These are phyloP conservation scores for Xylaria sp. DNA, from an alignment of 2,329 filamentous ascomycete species.

Conservation along the genomic window DNA sequence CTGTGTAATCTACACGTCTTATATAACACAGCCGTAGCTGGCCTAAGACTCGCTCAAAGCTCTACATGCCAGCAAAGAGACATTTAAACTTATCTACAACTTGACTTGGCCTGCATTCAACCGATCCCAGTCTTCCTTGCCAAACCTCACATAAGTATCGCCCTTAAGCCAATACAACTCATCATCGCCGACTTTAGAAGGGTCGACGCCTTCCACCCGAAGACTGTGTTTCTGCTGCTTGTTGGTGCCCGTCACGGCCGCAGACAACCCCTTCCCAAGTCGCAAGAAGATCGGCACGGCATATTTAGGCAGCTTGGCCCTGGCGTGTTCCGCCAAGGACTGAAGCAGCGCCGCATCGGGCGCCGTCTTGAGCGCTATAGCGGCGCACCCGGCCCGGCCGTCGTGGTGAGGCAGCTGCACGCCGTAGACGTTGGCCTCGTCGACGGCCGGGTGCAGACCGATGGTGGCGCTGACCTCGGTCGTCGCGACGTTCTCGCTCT, in stretches of 20 bases:
- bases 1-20: not conserved
- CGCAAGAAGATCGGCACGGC: constrained; percentile 83
- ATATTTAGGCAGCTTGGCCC: constrained; percentile 72
- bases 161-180: constrained; percentile 73
- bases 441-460: constrained; percentile 71
- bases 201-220: constrained; percentile 79
- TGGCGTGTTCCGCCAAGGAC: constrained; percentile 70
- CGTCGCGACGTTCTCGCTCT: constrained; percentile 85
- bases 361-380: constrained; percentile 67
- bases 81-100: constrained; percentile 54
- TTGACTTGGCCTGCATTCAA: constrained; percentile 76
- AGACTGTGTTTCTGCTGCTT: constrained; percentile 87
- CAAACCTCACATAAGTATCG: constrained; percentile 75
- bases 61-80: too few species aligned
- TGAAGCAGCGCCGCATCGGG: constrained; percentile 59
- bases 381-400: constrained; percentile 84
- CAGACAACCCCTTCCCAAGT: constrained; percentile 65
- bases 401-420: constrained; percentile 83
- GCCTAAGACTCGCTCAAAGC: too few species aligned
- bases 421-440: constrained; percentile 88
- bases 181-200: constrained; percentile 62
- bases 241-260: constrained; percentile 82
- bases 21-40: not conserved
- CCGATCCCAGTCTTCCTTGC: constrained; percentile 72
- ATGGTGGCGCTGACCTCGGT: constrained; percentile 83